Evolutionary conservation across 495 filamentous ascomycete species (phyloP), one percentile per base, ranked within the genome.

Genomic region (Bombardia bombarda): DNA sequence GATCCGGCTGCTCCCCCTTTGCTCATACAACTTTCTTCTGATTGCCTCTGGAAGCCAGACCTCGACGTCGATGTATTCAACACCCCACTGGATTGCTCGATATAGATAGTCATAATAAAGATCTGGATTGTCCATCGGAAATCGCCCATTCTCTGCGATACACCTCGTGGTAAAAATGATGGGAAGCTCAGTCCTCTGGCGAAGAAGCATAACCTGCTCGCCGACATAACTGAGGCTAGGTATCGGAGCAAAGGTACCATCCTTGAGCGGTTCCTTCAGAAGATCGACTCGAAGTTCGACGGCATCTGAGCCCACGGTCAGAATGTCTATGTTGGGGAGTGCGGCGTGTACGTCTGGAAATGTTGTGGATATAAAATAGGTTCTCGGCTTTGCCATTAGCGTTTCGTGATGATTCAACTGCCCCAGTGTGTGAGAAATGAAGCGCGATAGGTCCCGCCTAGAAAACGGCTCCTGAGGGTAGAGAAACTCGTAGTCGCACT

Each of bases 161-260:
- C 84, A 90, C 30, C 86, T 74, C 3, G 83, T 87, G 1, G 86
- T 92, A 60, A 87, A 87, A 26, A 92, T 89, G 54, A 92, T 89
- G 7, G 86, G 86, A 42, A 92, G 62, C 49, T 90, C 86, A 2
- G 86, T 90, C 49, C 85, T 78, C 58, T 89, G 85, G 17, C 86
- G 75, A 28, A 92, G 58, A 2, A 87, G 58, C 84, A 90, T 89
- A 40, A 90, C 72, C 57, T 90, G 86, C 59, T 87, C 82, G 18
- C 84, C 86, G 13, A 92, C 85, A 62, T 89, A 90, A 47, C 81
- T 83, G 45, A 90, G 58, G 60, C 83, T 87, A 13, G 86, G 86
- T 32, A 90, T 74, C 14, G 72, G 52, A 33, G 72, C 74, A 47
- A 70, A 70, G 10, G 59, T 56, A 1, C 72, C 80, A 47, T 82